Conservation (phyloP, 768 basidiomycete genomes). For the Lentinula raphanica region DNA sequence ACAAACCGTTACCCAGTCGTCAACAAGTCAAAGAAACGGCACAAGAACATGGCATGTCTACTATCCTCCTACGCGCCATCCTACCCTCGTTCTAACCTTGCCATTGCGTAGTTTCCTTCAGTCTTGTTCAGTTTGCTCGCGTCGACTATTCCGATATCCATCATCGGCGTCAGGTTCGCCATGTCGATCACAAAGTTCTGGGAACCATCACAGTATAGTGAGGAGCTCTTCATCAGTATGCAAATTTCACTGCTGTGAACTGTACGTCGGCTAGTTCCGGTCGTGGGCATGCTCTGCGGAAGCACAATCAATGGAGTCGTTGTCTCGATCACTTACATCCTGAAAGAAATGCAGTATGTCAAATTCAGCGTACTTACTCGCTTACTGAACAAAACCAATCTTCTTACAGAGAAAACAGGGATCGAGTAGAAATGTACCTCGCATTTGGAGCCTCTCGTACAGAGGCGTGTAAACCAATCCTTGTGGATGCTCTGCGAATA, state of each 20-base stretch:
- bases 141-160: constrained; percentile 76
- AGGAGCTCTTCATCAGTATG: constrained; percentile 16
- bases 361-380: not conserved
- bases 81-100: not conserved
- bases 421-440: constrained; percentile 82
- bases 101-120: constrained; percentile 48
- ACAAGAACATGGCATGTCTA: constrained; percentile 66
- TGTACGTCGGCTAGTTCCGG: constrained; percentile 50
- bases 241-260: not conserved
- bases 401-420: constrained; percentile 61
- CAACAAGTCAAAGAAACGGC: constrained; percentile 74
- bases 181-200: constrained; percentile 79
- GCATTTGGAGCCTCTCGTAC: constrained; percentile 81
- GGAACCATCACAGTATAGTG: constrained; percentile 78
- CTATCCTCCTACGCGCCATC: not conserved
- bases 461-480: constrained; percentile 80
- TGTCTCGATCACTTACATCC: constrained; percentile 61
- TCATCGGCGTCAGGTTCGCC: constrained; percentile 69
- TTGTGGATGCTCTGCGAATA: constrained; percentile 70
- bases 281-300: constrained; percentile 84
- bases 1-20: constrained; percentile 40
- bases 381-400: no score
- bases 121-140: constrained; percentile 64
- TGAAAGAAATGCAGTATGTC: constrained; percentile 70
- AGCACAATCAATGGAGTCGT: constrained; percentile 73